phyloP scores from a whole-genome alignment of 805 yeast species.

The Diddensiella caesifluorescens region DNA sequence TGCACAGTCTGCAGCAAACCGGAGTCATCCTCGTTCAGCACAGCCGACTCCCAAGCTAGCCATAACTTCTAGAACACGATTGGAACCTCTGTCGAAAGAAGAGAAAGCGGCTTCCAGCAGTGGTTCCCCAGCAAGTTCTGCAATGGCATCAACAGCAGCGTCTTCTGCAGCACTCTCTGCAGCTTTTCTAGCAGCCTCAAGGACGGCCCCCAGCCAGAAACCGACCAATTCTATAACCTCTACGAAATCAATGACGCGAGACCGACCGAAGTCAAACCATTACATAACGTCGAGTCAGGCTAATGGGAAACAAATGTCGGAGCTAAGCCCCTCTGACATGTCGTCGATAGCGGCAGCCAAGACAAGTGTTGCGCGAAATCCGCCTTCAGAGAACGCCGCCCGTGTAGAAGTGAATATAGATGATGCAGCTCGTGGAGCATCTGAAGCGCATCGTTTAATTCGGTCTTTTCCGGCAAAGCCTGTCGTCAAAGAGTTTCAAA shows the following conservation, averaged over 20 bases:
- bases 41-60: not conserved
- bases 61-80: not conserved
- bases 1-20: slow-evolving; percentile 6
- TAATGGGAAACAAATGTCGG: not conserved
- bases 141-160: not conserved
- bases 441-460: not conserved
- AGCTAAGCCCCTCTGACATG: not conserved
- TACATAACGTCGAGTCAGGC: not conserved
- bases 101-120: too few relatives aligned
- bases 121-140: slow-evolving; percentile 6
- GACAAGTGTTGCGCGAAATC: slow-evolving; percentile 3
- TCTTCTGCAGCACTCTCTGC: not conserved
- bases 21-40: not conserved
- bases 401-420: not conserved
- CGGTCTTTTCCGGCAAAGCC: not conserved
- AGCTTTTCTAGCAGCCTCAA: slow-evolving; percentile 1
- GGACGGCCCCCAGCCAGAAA: not conserved
- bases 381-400: not conserved
- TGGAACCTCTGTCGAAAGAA: too few relatives aligned
- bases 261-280: not conserved
- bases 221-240: too few relatives aligned
- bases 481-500: not conserved
- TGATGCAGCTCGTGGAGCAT: not conserved
- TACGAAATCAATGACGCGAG: too few relatives aligned
- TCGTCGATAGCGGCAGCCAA: slow-evolving; percentile 12